phyloP scores from a whole-genome alignment of 345 rosid genomes.

The Gossypium longicalyx region DNA sequence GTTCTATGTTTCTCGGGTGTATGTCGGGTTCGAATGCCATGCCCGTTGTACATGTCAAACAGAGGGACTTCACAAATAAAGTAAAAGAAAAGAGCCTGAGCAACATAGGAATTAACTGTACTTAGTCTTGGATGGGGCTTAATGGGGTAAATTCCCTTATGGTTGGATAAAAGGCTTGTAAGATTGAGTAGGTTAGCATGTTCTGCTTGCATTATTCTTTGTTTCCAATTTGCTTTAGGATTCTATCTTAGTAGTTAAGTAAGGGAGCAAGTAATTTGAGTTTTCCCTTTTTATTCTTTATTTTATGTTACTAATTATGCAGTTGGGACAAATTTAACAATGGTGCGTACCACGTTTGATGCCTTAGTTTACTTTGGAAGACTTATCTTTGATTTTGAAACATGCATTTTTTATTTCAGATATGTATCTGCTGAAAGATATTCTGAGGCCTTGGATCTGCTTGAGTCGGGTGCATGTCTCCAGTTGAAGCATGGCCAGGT shows the following conservation, averaged over 20 bases:
- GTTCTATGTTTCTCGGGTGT: background rate
- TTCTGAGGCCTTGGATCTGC: constrained; percentile 76
- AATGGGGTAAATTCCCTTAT: background rate
- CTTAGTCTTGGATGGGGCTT: background rate
- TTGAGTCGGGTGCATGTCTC: constrained; percentile 77
- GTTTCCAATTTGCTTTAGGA: background rate
- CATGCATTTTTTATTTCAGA: constrained; percentile 31
- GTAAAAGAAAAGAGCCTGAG: background rate
- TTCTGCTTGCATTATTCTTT: background rate
- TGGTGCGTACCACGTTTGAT: background rate
- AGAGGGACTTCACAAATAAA: background rate
- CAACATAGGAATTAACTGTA: background rate
- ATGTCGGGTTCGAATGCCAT: background rate
- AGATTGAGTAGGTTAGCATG: background rate
- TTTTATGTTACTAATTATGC: background rate
- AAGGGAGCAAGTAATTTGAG: background rate
- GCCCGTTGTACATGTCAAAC: background rate
- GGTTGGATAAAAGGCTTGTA: background rate
- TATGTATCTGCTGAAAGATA: constrained; percentile 69
- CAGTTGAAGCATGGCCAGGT: constrained; percentile 79
- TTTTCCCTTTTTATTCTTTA: background rate
- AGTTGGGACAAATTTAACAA: constrained; percentile 4
- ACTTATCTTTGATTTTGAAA: constrained; percentile 13
- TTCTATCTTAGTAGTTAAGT: background rate
- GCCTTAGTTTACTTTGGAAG: background rate